Percentiles rank a stretch among this genome's conserved stretches.
Evolutionary conservation across 257 asterid genomes (phyloP).

Genomic region (Salvia miltiorrhiza): DNA sequence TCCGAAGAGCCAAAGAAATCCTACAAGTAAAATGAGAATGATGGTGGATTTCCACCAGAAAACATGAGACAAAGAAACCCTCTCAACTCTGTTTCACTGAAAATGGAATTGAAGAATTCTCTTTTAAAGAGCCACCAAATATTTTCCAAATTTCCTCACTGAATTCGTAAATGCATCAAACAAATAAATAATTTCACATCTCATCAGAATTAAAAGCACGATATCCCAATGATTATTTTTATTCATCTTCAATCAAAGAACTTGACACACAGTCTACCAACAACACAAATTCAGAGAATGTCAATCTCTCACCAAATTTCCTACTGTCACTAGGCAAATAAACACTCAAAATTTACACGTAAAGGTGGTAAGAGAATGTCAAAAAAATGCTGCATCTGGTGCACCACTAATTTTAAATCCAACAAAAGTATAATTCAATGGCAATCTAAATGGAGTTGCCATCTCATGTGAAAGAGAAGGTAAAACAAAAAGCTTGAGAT

Average conservation of each 20-base stretch:
- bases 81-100: not conserved
- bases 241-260: not conserved
- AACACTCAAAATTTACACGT: too few species aligned
- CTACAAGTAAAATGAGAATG: not conserved
- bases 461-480: not conserved
- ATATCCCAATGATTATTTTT: not conserved
- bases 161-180: constrained; percentile 1
- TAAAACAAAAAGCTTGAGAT: not conserved
- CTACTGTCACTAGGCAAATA: not conserved
- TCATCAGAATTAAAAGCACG: not conserved
- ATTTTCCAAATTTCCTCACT: not conserved
- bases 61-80: not conserved
- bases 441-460: not conserved
- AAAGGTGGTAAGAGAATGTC: too few species aligned
- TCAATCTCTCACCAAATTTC: not conserved
- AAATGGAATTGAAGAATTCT: not conserved
- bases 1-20: too few species aligned
- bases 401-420: not conserved
- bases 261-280: not conserved
- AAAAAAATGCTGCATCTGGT: too few species aligned
- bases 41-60: not conserved
- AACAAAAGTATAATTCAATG: not conserved
- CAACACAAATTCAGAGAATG: not conserved
- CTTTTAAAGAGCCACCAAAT: not conserved
- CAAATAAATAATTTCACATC: not conserved